These are phyloP conservation scores for Annulohypoxylon bovei DNA, from an alignment of 495 filamentous ascomycete genomes.

Conservation along the genomic window DNA sequence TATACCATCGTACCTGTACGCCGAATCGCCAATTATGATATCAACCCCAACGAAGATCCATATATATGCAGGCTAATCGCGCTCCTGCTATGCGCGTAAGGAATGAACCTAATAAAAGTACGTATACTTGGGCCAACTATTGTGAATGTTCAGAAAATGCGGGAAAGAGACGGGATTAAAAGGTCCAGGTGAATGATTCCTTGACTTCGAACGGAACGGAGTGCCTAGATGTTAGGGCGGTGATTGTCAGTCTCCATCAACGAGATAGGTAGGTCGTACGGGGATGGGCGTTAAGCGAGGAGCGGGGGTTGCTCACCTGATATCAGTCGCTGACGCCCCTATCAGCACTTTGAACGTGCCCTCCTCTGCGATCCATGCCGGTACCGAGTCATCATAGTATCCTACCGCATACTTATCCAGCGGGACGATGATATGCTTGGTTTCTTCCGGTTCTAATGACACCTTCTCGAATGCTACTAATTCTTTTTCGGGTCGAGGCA, in stretches of 20 bases:
- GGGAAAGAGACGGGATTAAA: conserved; percentile 40
- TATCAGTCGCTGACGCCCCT: conserved; percentile 62
- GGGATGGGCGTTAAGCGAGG: conserved; percentile 25
- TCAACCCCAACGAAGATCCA: conserved; percentile 9
- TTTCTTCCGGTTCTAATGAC: conserved; percentile 72
- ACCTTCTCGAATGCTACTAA: conserved; percentile 86
- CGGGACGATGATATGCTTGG: conserved; percentile 68
- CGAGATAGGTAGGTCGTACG: conserved; percentile 30
- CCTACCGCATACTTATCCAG: conserved; percentile 81
- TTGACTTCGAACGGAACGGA: conserved; percentile 63
- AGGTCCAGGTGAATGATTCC: conserved; percentile 68
- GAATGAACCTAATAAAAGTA: conserved; percentile 22
- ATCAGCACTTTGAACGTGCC: conserved; percentile 75
- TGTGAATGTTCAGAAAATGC: neutral
- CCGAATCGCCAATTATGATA: conserved; percentile 33
- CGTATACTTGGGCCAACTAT: neutral
- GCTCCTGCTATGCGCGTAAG: conserved; percentile 18
- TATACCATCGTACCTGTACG: conserved; percentile 27
- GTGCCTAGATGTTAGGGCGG: conserved; percentile 49
- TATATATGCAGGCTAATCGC: conserved; percentile 16
- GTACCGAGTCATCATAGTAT: conserved; percentile 78
- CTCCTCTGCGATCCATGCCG: conserved; percentile 81
- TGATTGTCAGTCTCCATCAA: conserved; percentile 37
- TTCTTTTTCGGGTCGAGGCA: conserved; percentile 78
- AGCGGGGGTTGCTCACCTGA: conserved; percentile 50